Conservation (phyloP, 1,139 yeast species). For the Wickerhamomyces sp. region DNA sequence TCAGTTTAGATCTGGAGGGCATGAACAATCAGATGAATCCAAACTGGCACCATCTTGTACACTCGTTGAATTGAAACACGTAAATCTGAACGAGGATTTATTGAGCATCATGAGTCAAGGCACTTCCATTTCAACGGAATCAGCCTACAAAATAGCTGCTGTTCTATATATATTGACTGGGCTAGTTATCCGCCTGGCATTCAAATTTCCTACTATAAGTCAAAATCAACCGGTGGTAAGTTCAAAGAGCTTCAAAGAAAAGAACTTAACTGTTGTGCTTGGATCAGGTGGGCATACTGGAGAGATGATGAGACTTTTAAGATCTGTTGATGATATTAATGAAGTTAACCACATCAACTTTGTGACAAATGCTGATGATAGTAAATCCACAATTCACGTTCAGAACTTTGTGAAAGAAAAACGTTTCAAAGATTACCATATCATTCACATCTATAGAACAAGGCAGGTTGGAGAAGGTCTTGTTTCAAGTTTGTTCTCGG, state of each 20-base stretch:
- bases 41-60: no score
- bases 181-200: background rate
- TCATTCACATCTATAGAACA: slow-evolving; percentile 58
- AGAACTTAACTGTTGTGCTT: slow-evolving; percentile 45
- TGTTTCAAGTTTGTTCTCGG: slow-evolving; percentile 46
- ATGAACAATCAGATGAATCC: no score
- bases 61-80: no score
- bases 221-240: background rate
- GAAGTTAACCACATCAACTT: slow-evolving; percentile 24
- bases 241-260: slow-evolving; percentile 5
- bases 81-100: no score
- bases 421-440: slow-evolving; percentile 19
- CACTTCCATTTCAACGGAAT: no score
- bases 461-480: slow-evolving; percentile 68
- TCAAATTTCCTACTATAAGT: slow-evolving; percentile 1
- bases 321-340: slow-evolving; percentile 30
- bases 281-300: slow-evolving; percentile 98
- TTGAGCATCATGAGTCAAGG: no score
- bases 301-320: slow-evolving; percentile 73
- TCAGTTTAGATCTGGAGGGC: no score
- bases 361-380: slow-evolving; percentile 46
- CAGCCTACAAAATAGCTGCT: background rate
- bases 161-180: background rate
- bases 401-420: slow-evolving; percentile 33
- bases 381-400: slow-evolving; percentile 50